Evolutionary conservation across 805 yeast genomes (phyloP).

Genomic region (Metschnikowia lachancei): DNA sequence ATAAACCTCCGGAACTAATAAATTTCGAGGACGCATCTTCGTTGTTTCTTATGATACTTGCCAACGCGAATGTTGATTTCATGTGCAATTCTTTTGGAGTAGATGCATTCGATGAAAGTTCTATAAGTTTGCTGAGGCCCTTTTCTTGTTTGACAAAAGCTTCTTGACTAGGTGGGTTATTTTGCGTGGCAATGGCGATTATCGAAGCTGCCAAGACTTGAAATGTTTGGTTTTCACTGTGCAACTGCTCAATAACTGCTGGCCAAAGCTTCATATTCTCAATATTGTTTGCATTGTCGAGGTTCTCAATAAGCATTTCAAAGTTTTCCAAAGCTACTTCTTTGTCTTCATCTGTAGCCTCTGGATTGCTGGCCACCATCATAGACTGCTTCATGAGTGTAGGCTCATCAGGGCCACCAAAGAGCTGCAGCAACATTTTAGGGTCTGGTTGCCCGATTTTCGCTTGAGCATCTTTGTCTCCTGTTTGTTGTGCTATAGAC

Average conservation of each 20-base stretch:
- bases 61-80: slow-evolving; percentile 76
- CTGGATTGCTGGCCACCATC: slow-evolving; percentile 53
- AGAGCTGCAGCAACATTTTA: slow-evolving; percentile 71
- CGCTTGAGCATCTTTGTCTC: slow-evolving; percentile 64
- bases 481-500: slow-evolving; percentile 79
- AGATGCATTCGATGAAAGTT: slow-evolving; percentile 33
- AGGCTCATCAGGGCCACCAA: slow-evolving; percentile 83
- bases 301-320: slow-evolving; percentile 88
- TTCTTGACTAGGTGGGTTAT: slow-evolving; percentile 73
- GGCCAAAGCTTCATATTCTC: slow-evolving; percentile 83
- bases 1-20: slow-evolving; percentile 61
- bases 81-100: slow-evolving; percentile 36
- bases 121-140: slow-evolving; percentile 48
- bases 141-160: slow-evolving; percentile 53
- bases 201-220: slow-evolving; percentile 64
- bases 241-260: slow-evolving; percentile 54
- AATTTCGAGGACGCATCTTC: slow-evolving; percentile 55
- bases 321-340: slow-evolving; percentile 82
- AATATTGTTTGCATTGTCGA: slow-evolving; percentile 92
- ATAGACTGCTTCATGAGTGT: slow-evolving; percentile 80
- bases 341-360: slow-evolving; percentile 60
- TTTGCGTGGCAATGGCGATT: slow-evolving; percentile 90
- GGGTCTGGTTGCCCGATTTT: slow-evolving; percentile 75
- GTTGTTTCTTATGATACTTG: slow-evolving; percentile 71
- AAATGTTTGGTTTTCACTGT: slow-evolving; percentile 38